A percentile compares a stretch with the other conserved stretches of the same genome.
phyloP scores from a whole-genome alignment of 371 early-diverging fungal species.

The Synchytrium microbalum region DNA sequence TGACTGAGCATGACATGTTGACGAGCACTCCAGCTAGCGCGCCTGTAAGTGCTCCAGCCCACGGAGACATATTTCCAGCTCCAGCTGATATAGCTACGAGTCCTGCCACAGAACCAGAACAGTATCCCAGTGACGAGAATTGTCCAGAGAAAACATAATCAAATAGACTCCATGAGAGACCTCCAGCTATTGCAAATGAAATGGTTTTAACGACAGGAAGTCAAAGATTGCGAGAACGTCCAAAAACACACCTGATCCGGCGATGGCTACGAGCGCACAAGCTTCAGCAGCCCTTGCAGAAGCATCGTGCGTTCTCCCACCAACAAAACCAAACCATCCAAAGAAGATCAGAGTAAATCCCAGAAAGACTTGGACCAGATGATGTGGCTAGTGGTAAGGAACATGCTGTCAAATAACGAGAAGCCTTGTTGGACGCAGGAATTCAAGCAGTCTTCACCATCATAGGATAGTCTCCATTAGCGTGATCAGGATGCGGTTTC shows the following conservation, averaged over 20 bases:
- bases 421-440: too few relatives aligned
- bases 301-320: not conserved
- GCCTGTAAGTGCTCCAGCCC: constrained; percentile 72
- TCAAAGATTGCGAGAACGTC: too few relatives aligned
- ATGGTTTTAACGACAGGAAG: too few relatives aligned
- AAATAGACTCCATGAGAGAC: not conserved
- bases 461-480: too few relatives aligned
- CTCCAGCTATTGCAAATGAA: not conserved
- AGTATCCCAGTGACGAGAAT: constrained; percentile 79
- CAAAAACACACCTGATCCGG: too few relatives aligned
- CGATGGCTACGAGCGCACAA: too few relatives aligned
- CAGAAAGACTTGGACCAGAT: not conserved
- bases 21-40: constrained; percentile 61
- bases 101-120: constrained; percentile 86
- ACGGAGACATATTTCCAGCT: constrained; percentile 77
- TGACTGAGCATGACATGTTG: constrained; percentile 54
- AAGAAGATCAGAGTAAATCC: not conserved
- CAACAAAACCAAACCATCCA: constrained; percentile 4
- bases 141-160: constrained; percentile 36
- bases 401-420: too few relatives aligned
- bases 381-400: not conserved
- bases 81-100: constrained; percentile 90
- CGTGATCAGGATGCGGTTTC: too few relatives aligned
- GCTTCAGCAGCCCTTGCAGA: not conserved
- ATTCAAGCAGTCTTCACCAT: too few relatives aligned